These are phyloP conservation scores for Claviceps sorghi DNA, from an alignment of 2,329 filamentous ascomycete genomes.

Conservation along the genomic window DNA sequence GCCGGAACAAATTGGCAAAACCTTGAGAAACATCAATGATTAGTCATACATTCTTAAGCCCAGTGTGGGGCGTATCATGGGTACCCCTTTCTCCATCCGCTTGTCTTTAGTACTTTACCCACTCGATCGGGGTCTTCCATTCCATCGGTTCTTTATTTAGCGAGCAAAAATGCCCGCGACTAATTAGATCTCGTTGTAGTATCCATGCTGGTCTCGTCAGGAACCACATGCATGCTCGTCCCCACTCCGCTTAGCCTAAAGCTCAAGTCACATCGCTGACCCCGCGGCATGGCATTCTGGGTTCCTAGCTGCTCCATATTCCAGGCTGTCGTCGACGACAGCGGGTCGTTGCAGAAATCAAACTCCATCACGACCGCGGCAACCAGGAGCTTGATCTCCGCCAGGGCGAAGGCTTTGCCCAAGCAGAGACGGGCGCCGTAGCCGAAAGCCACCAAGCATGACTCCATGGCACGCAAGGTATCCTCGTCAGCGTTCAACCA, in stretches of 20 bases:
- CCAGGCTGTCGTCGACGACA: not conserved
- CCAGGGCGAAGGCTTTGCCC: conserved; percentile 3
- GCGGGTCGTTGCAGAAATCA: not conserved
- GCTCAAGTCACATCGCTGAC: conserved; percentile 2
- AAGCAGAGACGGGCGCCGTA: conserved; percentile 4
- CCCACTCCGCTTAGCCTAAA: not conserved
- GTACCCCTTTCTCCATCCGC: too few species aligned
- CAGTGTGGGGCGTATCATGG: too few species aligned
- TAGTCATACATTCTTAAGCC: too few species aligned
- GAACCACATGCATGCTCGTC: too few species aligned
- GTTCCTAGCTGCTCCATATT: conserved; percentile 4
- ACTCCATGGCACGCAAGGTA: conserved; percentile 2
- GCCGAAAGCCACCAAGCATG: conserved; percentile 4
- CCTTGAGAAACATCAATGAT: too few species aligned
- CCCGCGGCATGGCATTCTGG: conserved; percentile 4
- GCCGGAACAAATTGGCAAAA: too few species aligned
- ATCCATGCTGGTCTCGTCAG: too few species aligned
- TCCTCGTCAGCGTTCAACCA: conserved; percentile 4
- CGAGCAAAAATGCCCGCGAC: too few species aligned
- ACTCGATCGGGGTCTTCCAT: too few species aligned
- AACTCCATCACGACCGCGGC: conserved; percentile 2
- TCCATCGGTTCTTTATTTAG: too few species aligned
- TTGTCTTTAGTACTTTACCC: too few species aligned
- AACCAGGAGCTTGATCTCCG: conserved; percentile 2
- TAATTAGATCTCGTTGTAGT: too few species aligned